A percentile compares a stretch with the other conserved stretches of the same genome.
Evolutionary conservation across 768 basidiomycete genomes (phyloP).

Genomic region (Hericium erinaceus): DNA sequence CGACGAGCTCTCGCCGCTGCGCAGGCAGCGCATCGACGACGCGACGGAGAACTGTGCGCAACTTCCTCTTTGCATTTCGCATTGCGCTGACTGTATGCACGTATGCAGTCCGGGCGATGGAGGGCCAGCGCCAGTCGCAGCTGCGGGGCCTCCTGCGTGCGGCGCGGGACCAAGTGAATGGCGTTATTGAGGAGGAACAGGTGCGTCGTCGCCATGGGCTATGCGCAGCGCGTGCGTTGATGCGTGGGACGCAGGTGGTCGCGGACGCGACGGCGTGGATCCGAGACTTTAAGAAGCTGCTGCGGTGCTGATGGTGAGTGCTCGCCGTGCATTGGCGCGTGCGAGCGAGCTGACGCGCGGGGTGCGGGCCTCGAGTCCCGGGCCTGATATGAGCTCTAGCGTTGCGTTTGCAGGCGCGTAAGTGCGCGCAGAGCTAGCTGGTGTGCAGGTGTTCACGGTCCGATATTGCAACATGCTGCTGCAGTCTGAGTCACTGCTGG

Average conservation of each 20-base stretch:
- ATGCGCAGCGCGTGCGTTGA: background rate
- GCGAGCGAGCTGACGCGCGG: background rate
- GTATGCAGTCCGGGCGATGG: background rate
- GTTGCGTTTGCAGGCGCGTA: background rate
- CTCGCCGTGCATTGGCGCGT: background rate
- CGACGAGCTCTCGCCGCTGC: background rate
- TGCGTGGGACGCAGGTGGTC: background rate
- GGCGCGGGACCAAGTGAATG: constrained; percentile 1
- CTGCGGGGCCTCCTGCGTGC: constrained; percentile 7
- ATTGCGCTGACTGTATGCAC: background rate
- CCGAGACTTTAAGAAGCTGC: constrained; percentile 5
- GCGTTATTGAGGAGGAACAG: constrained; percentile 6
- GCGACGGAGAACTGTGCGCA: background rate
- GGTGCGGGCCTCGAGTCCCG: background rate
- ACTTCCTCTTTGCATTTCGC: background rate
- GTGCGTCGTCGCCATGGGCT: background rate
- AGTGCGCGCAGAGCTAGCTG: background rate
- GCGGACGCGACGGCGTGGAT: constrained; percentile 6
- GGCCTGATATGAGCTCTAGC: background rate
- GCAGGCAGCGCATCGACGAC: background rate
- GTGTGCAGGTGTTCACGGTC: background rate
- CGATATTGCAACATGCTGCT: too few relatives aligned
- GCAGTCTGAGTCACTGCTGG: too few relatives aligned
- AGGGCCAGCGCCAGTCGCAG: constrained; percentile 1
- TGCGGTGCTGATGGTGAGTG: background rate